Percentiles rank a stretch among this genome's conserved stretches.
phyloP scores from a whole-genome alignment of 164 flowering plant genomes.

The Saururus chinensis region DNA sequence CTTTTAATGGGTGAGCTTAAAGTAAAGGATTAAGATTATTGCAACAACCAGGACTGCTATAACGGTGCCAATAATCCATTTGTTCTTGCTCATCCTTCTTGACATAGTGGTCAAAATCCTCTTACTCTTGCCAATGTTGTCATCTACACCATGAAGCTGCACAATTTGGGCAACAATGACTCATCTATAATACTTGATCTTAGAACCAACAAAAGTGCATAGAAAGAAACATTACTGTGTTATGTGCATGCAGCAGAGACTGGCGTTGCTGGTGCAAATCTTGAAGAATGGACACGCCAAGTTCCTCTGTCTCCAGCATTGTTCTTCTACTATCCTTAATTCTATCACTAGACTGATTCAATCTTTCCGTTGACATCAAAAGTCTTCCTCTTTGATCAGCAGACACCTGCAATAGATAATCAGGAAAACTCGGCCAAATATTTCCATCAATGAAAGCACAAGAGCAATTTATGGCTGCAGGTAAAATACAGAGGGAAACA shows the following conservation, averaged over 20 bases:
- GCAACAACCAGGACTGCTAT: slow-evolving; percentile 20
- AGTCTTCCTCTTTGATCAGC: slow-evolving; percentile 49
- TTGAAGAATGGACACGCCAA: slow-evolving; percentile 49
- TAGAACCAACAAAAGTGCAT: not conserved
- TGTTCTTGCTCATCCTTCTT: slow-evolving; percentile 25
- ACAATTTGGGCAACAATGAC: not conserved
- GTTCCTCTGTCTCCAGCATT: slow-evolving; percentile 52
- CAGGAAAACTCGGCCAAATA: not conserved
- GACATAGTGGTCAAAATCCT: slow-evolving; percentile 24
- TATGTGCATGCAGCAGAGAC: slow-evolving; percentile 22
- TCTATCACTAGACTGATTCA: slow-evolving; percentile 40
- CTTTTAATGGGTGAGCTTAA: slow-evolving; percentile 19
- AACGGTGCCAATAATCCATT: slow-evolving; percentile 17
- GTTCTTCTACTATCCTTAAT: slow-evolving; percentile 43
- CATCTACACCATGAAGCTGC: slow-evolving; percentile 30
- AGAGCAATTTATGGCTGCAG: too few relatives aligned
- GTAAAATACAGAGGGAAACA: too few relatives aligned
- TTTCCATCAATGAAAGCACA: too few relatives aligned
- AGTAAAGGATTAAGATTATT: slow-evolving; percentile 20
- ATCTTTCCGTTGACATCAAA: slow-evolving; percentile 40
- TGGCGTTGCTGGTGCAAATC: slow-evolving; percentile 29
- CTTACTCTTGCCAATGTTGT: slow-evolving; percentile 23
- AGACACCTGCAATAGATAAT: slow-evolving; percentile 20
- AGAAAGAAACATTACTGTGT: slow-evolving; percentile 9
- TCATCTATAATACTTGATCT: not conserved